These are phyloP conservation scores for Neurospora sp. DNA, from an alignment of 495 filamentous ascomycete species.

Conservation along the genomic window DNA sequence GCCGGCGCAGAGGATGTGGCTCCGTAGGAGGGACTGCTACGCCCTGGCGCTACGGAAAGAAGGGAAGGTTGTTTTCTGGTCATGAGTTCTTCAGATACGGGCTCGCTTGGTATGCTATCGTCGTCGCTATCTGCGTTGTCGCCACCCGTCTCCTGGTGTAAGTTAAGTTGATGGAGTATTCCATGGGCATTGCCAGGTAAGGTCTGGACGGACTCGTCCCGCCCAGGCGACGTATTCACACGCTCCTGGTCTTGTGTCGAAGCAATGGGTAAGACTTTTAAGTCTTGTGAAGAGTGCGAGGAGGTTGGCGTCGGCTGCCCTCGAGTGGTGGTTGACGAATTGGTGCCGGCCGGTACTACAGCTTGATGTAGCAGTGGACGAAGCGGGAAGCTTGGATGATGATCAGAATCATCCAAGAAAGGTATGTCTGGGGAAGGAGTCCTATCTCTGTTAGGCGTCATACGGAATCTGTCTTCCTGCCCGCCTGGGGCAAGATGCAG, in stretches of 20 bases:
- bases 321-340: neutral
- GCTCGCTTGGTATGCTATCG: slow-evolving; percentile 4
- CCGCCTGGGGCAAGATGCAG: slow-evolving; percentile 2
- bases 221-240: neutral
- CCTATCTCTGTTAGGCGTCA: slow-evolving; percentile 5
- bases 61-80: slow-evolving; percentile 45
- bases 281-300: neutral
- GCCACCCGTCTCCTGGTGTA: neutral
- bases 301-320: neutral
- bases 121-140: slow-evolving; percentile 7
- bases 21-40: slow-evolving; percentile 48
- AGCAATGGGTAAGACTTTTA: neutral
- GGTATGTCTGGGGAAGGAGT: neutral
- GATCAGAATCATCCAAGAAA: neutral
- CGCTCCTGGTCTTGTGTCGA: neutral
- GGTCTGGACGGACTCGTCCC: neutral
- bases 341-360: neutral
- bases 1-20: slow-evolving; percentile 30
- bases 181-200: slow-evolving; percentile 9
- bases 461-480: slow-evolving; percentile 4
- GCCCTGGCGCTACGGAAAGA: slow-evolving; percentile 44
- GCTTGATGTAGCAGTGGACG: slow-evolving; percentile 2
- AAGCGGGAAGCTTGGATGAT: slow-evolving; percentile 9
- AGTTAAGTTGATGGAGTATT: neutral
- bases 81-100: slow-evolving; percentile 29